Conservation (phyloP, 495 filamentous ascomycete genomes). For the Hypoxylon trugodes region DNA sequence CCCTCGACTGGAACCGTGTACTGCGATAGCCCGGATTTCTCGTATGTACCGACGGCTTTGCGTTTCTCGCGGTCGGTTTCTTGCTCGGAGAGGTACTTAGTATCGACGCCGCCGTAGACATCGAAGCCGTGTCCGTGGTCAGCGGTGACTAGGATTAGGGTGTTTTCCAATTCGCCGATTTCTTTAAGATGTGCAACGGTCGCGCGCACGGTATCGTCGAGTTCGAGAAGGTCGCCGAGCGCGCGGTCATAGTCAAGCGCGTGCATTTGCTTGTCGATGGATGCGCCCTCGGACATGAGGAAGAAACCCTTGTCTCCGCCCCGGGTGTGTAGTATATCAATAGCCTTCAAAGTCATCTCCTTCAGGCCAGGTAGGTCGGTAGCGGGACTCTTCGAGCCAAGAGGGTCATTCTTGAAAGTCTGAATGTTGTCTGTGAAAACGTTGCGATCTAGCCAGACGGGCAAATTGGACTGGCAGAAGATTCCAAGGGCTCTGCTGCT, state of each 20-base stretch:
- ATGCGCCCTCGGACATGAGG: constrained; percentile 79
- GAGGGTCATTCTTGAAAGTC: constrained; percentile 67
- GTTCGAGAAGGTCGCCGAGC: constrained; percentile 76
- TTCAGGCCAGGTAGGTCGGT: constrained; percentile 75
- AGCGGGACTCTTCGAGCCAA: constrained; percentile 64
- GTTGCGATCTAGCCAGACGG: constrained; percentile 78
- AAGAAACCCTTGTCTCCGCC: constrained; percentile 73
- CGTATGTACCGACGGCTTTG: constrained; percentile 71
- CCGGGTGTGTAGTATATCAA: constrained; percentile 72
- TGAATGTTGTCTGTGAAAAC: constrained; percentile 70
- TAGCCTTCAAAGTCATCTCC: constrained; percentile 82
- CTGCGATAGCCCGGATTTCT: constrained; percentile 71
- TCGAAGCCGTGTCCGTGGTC: constrained; percentile 84
- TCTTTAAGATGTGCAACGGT: constrained; percentile 68
- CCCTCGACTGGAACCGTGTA: constrained; percentile 60
- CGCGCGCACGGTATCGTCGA: constrained; percentile 76
- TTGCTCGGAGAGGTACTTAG: constrained; percentile 68
- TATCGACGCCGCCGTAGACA: constrained; percentile 59
- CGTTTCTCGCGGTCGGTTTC: constrained; percentile 69
- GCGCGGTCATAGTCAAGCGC: constrained; percentile 77
- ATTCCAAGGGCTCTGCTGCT: constrained; percentile 69
- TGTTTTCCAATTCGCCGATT: constrained; percentile 67
- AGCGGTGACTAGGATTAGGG: constrained; percentile 74
- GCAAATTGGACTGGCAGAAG: constrained; percentile 70
- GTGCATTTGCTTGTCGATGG: constrained; percentile 85